Base-by-base conservation (phyloP, 2,329 filamentous ascomycete genomes). In the Ascochyta koolunga region DNA sequence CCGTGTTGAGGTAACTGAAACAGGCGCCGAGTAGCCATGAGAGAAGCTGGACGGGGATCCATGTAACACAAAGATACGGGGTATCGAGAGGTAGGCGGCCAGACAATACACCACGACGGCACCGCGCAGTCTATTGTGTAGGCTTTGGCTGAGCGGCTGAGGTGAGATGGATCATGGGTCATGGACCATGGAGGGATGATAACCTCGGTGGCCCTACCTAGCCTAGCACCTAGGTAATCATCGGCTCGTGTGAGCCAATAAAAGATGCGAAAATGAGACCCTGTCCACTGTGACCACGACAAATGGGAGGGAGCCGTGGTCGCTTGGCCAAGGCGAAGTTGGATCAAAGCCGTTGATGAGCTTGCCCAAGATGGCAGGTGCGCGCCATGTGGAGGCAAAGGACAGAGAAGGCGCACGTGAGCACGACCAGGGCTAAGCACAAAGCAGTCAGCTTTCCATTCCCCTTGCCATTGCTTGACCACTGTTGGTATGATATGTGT, bases 341-440 rank as follows among this genome's bases (percentile, higher is more conserved):
- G n/a, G n/a, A n/a, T n/a, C 35, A 22, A 40, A 29, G 45, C 21
- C 40, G 16, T 50, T 9, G 18, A 50, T 43, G 31, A 21, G 21
- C 58, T 51, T 56, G 21, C 54, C 48, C 10, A 18, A 50, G 18
- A n/a, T 27, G 58, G 62, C 45, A 65, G 62, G 62, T 60, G 57
- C 36, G 22, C 29, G 27, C 43, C 22, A 16, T 35, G 37, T 35
- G n/a, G n/a, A n/a, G n/a, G 45, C 51, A 45, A 45, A 41, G 13
- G 44, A 56, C 37, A 36, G 37, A n/a, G 53, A 44, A 54, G 37
- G 49, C 41, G 47, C 59, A 61, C 61, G 61, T 65, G 61, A 63
- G 62, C 31, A 40, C 25, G 46, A 50, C 54, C 54, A 54, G 45
- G 5, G 55, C 60, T 52, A 47, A 53, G 56, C 52, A 43, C 35